phyloP scores from a whole-genome alignment of 495 filamentous ascomycete species.

The Aspergillus ellipticus region DNA sequence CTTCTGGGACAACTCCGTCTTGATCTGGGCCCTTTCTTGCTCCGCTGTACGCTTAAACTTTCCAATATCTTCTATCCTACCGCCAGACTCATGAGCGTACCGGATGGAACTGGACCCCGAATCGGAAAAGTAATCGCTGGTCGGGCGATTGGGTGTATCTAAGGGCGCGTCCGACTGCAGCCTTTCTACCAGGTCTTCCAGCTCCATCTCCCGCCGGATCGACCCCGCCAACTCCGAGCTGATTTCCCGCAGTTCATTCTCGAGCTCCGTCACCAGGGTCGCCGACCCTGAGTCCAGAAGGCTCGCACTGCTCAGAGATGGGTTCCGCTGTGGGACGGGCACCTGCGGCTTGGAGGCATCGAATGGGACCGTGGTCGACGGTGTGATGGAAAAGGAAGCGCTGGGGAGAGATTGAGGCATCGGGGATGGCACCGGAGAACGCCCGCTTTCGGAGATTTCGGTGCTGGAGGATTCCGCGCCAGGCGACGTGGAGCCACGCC shows the following conservation, averaged over 20 bases:
- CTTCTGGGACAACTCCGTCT: slow-evolving; percentile 75
- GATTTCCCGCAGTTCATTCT: slow-evolving; percentile 89
- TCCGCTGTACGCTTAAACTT: slow-evolving; percentile 77
- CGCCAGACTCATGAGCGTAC: slow-evolving; percentile 60
- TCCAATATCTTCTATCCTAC: slow-evolving; percentile 77
- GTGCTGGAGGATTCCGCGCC: slow-evolving; percentile 60
- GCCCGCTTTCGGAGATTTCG: slow-evolving; percentile 59
- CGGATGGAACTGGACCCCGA: slow-evolving; percentile 84
- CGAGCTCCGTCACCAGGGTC: slow-evolving; percentile 65
- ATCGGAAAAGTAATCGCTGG: slow-evolving; percentile 97
- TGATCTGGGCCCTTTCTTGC: slow-evolving; percentile 86
- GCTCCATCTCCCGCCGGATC: slow-evolving; percentile 91
- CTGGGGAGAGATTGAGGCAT: slow-evolving; percentile 46
- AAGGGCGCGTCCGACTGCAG: slow-evolving; percentile 68
- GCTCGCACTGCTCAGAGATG: slow-evolving; percentile 37
- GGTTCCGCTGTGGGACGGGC: slow-evolving; percentile 32
- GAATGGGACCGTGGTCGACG: slow-evolving; percentile 31
- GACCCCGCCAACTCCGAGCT: slow-evolving; percentile 88
- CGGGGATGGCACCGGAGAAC: slow-evolving; percentile 58
- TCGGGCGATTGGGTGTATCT: slow-evolving; percentile 57
- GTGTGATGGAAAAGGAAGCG: slow-evolving; percentile 33
- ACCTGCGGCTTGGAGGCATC: slow-evolving; percentile 43
- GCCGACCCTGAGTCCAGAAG: slow-evolving; percentile 45
- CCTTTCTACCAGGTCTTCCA: slow-evolving; percentile 89
- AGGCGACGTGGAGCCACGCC: slow-evolving; percentile 53